phyloP scores from a whole-genome alignment of 2,329 filamentous ascomycete genomes.

The Lojkania enalia region DNA sequence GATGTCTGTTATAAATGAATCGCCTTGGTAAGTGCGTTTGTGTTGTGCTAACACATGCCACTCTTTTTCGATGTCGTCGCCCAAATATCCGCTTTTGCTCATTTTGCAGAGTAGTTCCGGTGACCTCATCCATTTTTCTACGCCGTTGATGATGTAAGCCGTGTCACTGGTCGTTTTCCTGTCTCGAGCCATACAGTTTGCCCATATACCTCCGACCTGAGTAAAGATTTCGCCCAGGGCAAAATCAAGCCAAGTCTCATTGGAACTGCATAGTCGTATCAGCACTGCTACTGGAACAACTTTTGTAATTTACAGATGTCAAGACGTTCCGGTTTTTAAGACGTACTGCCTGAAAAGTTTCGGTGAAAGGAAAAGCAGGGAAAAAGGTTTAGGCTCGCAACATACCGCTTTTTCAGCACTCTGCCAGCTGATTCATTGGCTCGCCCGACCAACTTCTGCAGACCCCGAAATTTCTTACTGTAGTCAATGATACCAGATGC shows the following conservation, averaged over 20 bases:
- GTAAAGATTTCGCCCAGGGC: constrained; percentile 34
- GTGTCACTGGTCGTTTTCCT: constrained; percentile 10
- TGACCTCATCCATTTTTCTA: constrained; percentile 35
- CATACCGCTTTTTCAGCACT: constrained; percentile 19
- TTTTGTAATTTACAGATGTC: too few relatives aligned
- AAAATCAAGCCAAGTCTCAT: constrained; percentile 31
- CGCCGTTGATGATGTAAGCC: constrained; percentile 38
- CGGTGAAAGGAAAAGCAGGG: too few relatives aligned
- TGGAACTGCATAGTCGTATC: too few relatives aligned
- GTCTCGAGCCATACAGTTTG: constrained; percentile 30
- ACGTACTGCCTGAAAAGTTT: too few relatives aligned
- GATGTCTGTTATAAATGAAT: constrained; percentile 32
- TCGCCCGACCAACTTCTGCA: constrained; percentile 17
- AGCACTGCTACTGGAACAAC: too few relatives aligned
- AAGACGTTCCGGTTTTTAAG: too few relatives aligned
- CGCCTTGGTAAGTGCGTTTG: constrained; percentile 16
- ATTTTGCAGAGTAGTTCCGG: constrained; percentile 15
- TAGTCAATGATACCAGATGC: constrained; percentile 45
- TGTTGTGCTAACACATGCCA: constrained; percentile 39
- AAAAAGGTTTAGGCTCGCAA: too few relatives aligned
- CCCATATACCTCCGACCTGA: constrained; percentile 39
- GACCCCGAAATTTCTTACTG: constrained; percentile 33
- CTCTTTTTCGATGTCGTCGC: constrained; percentile 10
- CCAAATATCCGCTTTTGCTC: too few relatives aligned
- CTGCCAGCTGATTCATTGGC: constrained; percentile 7